Base-by-base conservation (phyloP, 768 basidiomycete genomes). In the Kwoniella dejecticola region DNA sequence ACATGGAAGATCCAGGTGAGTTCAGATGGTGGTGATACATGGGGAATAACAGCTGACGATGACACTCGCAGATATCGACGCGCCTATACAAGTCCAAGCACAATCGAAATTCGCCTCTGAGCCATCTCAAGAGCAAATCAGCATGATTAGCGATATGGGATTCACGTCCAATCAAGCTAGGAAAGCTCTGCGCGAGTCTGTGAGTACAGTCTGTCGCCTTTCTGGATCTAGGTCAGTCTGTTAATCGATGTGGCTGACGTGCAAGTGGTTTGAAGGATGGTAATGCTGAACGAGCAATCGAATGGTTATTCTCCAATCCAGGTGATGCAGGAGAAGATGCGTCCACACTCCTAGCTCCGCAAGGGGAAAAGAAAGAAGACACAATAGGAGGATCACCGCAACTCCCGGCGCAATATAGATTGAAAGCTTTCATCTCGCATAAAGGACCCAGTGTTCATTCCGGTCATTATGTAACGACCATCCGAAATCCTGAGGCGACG, bases 381-480 rank as follows among this genome's bases (percentile, higher is more conserved):
- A 24, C 38, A 6, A 23, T 63, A 0, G 81, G 82, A 3, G 90
- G 91, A 21, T 83, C 85, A 27, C 80, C 81, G 2, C 69, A 72
- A 1, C 82, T 91, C 0, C 94, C 94, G 0, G 91, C 87, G 4
- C 80, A 80, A 13, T 99, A 91, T 81, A 81, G 82, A 27, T 84
- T 99, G 27, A 89, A 92, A 74, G 92, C 90, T 8, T 99, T 98
- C 81, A 87, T 99, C 71, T 96, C 93, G 50, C 95, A 99, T 82
- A 98, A 96, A 72, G 94, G 95, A 0, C 89, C 90, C 0, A 93
- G 90, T 0, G 91, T 94, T 24, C 95, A 97, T 74, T 95, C 91
- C 0, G 79, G 76, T 31, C 78, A 79, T 56, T 77, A 77, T 53
- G 79, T 79, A 40, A 66, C 72, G 41, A 74, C 76, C 0, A 67